phyloP scores from a whole-genome alignment of 75 land plant species.

The Picea sitchensis region DNA sequence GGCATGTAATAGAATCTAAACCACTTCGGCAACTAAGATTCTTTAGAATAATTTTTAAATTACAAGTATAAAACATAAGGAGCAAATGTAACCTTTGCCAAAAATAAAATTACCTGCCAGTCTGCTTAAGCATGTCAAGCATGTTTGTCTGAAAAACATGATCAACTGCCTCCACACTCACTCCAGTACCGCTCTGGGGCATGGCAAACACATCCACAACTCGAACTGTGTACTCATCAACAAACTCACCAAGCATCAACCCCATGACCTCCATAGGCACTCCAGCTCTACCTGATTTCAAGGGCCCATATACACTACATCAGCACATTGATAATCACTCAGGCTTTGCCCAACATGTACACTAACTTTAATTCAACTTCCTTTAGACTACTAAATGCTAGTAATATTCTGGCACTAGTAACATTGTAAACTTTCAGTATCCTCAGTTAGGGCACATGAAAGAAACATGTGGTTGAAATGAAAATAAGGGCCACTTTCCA shows the following conservation, averaged over 20 bases:
- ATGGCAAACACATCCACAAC: slow-evolving; percentile 99
- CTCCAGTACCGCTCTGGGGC: slow-evolving; percentile 99
- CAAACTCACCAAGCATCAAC: slow-evolving; percentile 94
- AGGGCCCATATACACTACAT: too few relatives aligned
- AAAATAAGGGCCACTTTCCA: too few relatives aligned
- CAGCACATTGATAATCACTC: too few relatives aligned
- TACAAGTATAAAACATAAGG: not conserved
- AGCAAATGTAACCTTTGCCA: not conserved
- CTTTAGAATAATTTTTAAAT: not conserved
- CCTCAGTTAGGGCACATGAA: too few relatives aligned
- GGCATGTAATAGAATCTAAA: not conserved
- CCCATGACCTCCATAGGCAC: slow-evolving; percentile 99
- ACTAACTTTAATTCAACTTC: too few relatives aligned
- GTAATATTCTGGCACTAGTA: too few relatives aligned
- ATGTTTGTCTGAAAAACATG: slow-evolving; percentile 98
- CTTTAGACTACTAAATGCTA: too few relatives aligned
- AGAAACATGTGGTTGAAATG: too few relatives aligned
- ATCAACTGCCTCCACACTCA: slow-evolving; percentile 97
- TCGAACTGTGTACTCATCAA: slow-evolving; percentile 96
- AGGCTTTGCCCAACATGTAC: too few relatives aligned
- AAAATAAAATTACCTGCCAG: slow-evolving; percentile 65
- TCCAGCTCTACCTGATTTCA: slow-evolving; percentile 84
- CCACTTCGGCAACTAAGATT: not conserved
- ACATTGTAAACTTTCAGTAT: too few relatives aligned
- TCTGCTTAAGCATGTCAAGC: slow-evolving; percentile 99